Base-by-base conservation (phyloP, 768 basidiomycete genomes). In the Sporobolomyces phaffii region DNA sequence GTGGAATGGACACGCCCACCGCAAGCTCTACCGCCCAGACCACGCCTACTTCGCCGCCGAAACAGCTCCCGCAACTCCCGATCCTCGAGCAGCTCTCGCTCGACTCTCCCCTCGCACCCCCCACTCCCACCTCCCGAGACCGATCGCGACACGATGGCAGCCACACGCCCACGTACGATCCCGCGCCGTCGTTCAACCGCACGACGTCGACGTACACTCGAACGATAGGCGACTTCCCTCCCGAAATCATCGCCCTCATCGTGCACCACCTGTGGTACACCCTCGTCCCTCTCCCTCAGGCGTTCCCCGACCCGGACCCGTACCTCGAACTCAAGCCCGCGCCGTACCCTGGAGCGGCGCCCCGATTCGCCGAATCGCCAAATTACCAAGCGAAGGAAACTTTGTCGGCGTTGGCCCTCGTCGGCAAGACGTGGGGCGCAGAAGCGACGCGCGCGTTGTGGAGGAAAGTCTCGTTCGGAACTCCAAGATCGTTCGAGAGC, bases 211-310 rank as follows among this genome's bases (percentile, higher is more conserved):
- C 58, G 26, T 49, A 58, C 48, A 41, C 60, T 31, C 65, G 57
- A 24, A 62, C 57, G 14, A 53, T 51, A 31, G 66, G 66, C 29
- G 66, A 64, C 43, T 50, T 71, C 52, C 73, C 69, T 15, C 64
- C 68, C 28, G 73, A 73, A 38, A 59, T 73, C 44, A 64, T 73
- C 62, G 44, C 61, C 48, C 64, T 60, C 26, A 73, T 73, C 51
- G 40, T 64, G 24, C 64, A 57, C 29, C 67, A 71, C 60, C 60
- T 71, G 18, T 71, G 60, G 61, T 60, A 63, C 61, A 29, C 26
- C 6, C 38, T 63, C 34, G 49, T 52, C 20, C 65, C 65, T 0
- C 54, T 56, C 24, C 69, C 65, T 18, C 14, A 36, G 17, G 26
- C 60, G 2, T 70, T 60, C 53, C 65, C 70, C 28, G 44, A 44